These are phyloP conservation scores for Periconia sp. DNA, from an alignment of 2,329 filamentous ascomycete species.

Conservation along the genomic window DNA sequence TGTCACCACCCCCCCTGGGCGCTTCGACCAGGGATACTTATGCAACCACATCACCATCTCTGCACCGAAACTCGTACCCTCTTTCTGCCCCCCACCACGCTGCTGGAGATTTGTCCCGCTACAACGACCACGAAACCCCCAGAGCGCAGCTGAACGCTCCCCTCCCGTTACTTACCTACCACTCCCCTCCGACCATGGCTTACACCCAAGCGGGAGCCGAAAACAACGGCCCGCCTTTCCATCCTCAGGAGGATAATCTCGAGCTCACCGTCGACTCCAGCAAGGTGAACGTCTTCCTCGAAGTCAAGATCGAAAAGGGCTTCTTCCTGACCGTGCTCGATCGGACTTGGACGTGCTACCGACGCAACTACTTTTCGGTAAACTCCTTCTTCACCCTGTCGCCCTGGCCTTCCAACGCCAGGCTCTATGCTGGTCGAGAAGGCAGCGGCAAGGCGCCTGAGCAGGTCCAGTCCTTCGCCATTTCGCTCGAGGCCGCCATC, in stretches of 20 bases:
- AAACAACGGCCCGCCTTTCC: constrained; percentile 48
- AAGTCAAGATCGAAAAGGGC: constrained; percentile 82
- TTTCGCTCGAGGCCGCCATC: constrained; percentile 82
- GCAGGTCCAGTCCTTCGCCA: constrained; percentile 73
- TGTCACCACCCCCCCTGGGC: constrained; percentile 43
- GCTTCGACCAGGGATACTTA: constrained; percentile 48
- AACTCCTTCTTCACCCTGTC: constrained; percentile 74
- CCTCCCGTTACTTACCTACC: constrained; percentile 22
- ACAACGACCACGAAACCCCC: constrained; percentile 38
- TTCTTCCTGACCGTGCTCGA: constrained; percentile 78
- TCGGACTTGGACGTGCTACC: constrained; percentile 87
- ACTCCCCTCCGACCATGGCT: constrained; percentile 16
- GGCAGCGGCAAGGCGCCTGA: constrained; percentile 49
- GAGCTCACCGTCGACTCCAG: constrained; percentile 70
- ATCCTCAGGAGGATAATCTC: constrained; percentile 54
- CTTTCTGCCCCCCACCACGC: constrained; percentile 39
- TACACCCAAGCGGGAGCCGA: constrained; percentile 21
- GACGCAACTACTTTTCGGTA: constrained; percentile 88
- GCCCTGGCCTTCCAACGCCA: constrained; percentile 59
- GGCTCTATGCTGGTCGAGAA: constrained; percentile 59
- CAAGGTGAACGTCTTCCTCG: no score
- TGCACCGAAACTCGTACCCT: constrained; percentile 33
- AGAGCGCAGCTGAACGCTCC: constrained; percentile 36
- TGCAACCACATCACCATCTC: constrained; percentile 43
- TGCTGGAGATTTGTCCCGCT: constrained; percentile 32